phyloP scores from a whole-genome alignment of 2,329 filamentous ascomycete species.

The Talaromyces sp. region DNA sequence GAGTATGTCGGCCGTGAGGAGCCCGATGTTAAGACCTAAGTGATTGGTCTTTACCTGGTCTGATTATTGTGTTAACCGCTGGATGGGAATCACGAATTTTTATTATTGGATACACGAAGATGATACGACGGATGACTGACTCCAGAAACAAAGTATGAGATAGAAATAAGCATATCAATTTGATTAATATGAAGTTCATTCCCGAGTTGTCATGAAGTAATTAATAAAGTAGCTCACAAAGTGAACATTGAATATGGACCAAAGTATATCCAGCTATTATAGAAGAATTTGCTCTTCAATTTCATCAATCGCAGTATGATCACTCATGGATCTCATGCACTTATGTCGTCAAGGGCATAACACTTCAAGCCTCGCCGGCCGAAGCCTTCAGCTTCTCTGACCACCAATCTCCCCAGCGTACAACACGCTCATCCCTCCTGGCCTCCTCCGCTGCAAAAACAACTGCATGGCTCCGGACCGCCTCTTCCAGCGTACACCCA shows the following conservation, averaged over 20 bases:
- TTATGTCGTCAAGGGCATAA: too few species aligned
- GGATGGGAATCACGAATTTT: constrained; percentile 27
- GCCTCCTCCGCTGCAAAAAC: constrained; percentile 95
- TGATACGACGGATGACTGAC: constrained; percentile 19
- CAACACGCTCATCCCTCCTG: constrained; percentile 66
- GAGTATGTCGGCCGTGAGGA: constrained; percentile 89
- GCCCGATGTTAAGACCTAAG: constrained; percentile 93
- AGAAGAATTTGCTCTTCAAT: neutral
- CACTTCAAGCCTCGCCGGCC: constrained; percentile 3
- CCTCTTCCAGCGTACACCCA: constrained; percentile 83
- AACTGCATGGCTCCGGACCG: constrained; percentile 84
- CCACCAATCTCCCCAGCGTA: constrained; percentile 83
- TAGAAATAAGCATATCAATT: constrained; percentile 11
- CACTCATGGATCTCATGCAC: constrained; percentile 5
- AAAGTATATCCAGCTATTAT: too few species aligned
- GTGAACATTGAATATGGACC: too few species aligned
- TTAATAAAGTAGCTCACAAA: too few species aligned
- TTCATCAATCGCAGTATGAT: neutral
- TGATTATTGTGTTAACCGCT: constrained; percentile 23
- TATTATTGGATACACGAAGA: constrained; percentile 15
- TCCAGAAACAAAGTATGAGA: constrained; percentile 14
- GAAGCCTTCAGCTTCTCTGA: constrained; percentile 49
- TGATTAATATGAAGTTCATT: constrained; percentile 16
- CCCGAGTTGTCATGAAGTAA: neutral
- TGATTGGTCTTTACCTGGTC: neutral